Evolutionary conservation across 2,329 filamentous ascomycete genomes (phyloP), one percentile per base, ranked within the genome.

Genomic region (Penicillium sp.): DNA sequence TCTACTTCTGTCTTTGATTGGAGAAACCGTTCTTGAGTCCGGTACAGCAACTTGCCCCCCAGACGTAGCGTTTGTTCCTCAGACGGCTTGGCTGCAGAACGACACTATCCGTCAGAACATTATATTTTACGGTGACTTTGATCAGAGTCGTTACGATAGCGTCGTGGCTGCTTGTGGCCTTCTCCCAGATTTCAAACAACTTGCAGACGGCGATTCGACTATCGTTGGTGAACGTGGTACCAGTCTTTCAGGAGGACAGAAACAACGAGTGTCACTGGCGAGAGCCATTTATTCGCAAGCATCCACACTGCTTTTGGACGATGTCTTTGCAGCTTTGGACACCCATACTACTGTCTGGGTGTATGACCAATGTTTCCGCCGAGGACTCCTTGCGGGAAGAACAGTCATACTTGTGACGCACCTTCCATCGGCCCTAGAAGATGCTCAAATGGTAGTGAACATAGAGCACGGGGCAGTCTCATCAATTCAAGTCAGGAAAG

Each of bases 271-370:
- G 47, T 89, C 89, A 0, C 78, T 97, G 24, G 91, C 92, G 1
- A 81, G 92, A 61, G 90, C 91, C 1, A 82, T 83, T 38, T 72
- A 97, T 6, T 80, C 91, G 49, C 83, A 97, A 65, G 84, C 91
- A 0, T 84, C 89, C 0, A 82, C 97, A 0, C 77, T 97, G 2
- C 82, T 96, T 0, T 84, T 96, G 3, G 91, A 96, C 61, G 91
- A 96, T 70, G 91, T 91, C 2, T 96, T 91, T 1, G 91, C 87
- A 35, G 89, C 89, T 14, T 80, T 96, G 0, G 91, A 96, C 66
- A 93, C 90, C 14, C 82, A 83, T 61, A 85, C 83, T 0, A 78
- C 80, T 1, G 79, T 80, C 16, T 71, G 75, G 2, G 74, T 86
- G 1, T 85, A 82, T 78, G 77, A 81, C 57, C 72, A 78, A 55